Conservation (phyloP, 305 asterid genomes). For the Euphrasia arctica region DNA sequence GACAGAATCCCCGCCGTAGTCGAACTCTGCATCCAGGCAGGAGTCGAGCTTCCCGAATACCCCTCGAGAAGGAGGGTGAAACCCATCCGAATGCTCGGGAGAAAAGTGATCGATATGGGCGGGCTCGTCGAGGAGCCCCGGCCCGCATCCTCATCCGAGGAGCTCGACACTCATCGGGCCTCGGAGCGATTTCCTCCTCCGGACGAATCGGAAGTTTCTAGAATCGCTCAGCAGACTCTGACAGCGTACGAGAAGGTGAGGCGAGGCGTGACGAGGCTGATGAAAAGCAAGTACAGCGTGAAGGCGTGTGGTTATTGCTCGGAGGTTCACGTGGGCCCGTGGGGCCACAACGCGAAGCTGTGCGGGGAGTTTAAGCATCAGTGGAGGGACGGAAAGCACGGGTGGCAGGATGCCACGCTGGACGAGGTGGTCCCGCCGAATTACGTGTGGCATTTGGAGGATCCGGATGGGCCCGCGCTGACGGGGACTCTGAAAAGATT, state of each 20-base stretch:
- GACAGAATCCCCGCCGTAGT: constrained; percentile 86
- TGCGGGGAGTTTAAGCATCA: constrained; percentile 93
- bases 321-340: constrained; percentile 92
- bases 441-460: constrained; percentile 76
- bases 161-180: constrained; percentile 68
- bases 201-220: constrained; percentile 32
- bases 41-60: constrained; percentile 74
- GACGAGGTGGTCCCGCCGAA: constrained; percentile 90
- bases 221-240: constrained; percentile 65
- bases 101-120: constrained; percentile 63
- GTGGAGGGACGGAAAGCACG: constrained; percentile 96
- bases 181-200: constrained; percentile 66
- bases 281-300: constrained; percentile 65
- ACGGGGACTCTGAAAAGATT: constrained; percentile 57
- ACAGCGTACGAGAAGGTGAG: constrained; percentile 61
- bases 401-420: constrained; percentile 93
- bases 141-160: constrained; percentile 31
- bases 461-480: constrained; percentile 65
- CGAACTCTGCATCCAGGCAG: constrained; percentile 98
- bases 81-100: constrained; percentile 84
- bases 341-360: constrained; percentile 92
- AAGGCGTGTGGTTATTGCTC: constrained; percentile 98
- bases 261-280: constrained; percentile 68
- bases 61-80: constrained; percentile 78
- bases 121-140: constrained; percentile 65